phyloP scores from a whole-genome alignment of 1,284 basidiomycete genomes.

The Trametes hirsuta region DNA sequence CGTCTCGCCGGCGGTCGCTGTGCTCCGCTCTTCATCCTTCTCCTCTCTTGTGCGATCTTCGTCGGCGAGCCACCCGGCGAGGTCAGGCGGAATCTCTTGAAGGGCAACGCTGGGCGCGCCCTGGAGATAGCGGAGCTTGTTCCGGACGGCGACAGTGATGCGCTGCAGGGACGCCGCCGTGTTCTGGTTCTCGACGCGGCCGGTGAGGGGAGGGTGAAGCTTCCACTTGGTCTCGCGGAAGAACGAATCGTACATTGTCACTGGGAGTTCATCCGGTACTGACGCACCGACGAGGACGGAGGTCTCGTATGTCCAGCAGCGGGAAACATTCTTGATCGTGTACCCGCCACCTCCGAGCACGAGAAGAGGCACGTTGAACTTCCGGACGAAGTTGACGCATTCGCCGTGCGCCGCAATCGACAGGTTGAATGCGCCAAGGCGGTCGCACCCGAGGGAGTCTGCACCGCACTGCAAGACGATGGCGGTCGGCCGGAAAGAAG shows the following conservation, averaged over 20 bases:
- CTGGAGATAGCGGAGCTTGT: slow-evolving; percentile 91
- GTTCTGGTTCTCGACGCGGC: slow-evolving; percentile 93
- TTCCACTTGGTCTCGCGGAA: slow-evolving; percentile 92
- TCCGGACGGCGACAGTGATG: slow-evolving; percentile 85
- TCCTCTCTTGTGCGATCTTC: slow-evolving; percentile 79
- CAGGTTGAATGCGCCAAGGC: slow-evolving; percentile 96
- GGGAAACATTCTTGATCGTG: slow-evolving; percentile 92
- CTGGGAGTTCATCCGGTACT: slow-evolving; percentile 86
- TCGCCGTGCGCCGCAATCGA: slow-evolving; percentile 99
- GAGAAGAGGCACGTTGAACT: slow-evolving; percentile 88
- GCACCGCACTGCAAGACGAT: slow-evolving; percentile 99
- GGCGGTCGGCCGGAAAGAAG: slow-evolving; percentile 85
- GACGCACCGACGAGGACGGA: slow-evolving; percentile 87
- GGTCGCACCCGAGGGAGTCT: slow-evolving; percentile 93
- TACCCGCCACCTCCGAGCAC: slow-evolving; percentile 96
- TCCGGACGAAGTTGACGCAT: slow-evolving; percentile 95
- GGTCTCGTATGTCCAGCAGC: slow-evolving; percentile 99
- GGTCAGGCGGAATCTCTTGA: slow-evolving; percentile 94
- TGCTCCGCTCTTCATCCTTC: slow-evolving; percentile 67
- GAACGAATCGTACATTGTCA: slow-evolving; percentile 91
- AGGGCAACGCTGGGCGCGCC: slow-evolving; percentile 96
- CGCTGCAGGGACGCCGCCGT: slow-evolving; percentile 81
- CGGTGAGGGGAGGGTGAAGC: slow-evolving; percentile 90
- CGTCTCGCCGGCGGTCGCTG: slow-evolving; percentile 59
- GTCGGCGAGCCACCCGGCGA: slow-evolving; percentile 78